Base-by-base conservation (phyloP, 768 basidiomycete species). In the Gloeostereum incarnatum region DNA sequence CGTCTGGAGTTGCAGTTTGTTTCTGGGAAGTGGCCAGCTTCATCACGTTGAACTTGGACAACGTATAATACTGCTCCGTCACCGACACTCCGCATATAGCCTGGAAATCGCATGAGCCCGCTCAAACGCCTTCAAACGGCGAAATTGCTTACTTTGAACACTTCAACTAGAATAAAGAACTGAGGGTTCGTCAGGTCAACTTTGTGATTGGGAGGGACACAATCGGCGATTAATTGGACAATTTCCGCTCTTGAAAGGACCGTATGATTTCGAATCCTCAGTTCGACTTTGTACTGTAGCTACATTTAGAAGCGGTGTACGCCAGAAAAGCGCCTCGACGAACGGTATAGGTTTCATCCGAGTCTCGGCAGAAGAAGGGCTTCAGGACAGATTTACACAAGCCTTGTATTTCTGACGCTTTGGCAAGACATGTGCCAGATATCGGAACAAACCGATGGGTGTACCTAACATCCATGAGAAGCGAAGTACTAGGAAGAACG, bases 41-140 rank as follows among this genome's bases (percentile, higher is more conserved):
- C 66, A 78, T 73, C 3, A 85, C 77, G 46, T 90, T 90, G 65
- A 83, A 90, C 49, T 83, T 89, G 39, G 77, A 73, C 22, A 76
- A 60, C 20, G 60, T 60, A 47, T 87, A 80, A 50, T 88, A 89
- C 43, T 82, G 73, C 47, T 71, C 66, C 3, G 88, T 77, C 18
- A 90, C 59, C 39, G 84, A 77, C 19, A 90, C 63, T 2, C 88
- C 83, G 46, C 84, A 88, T 0, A 83, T 63, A 45, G 75, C 78
- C 86, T 89, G 49, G n/a, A 40, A 11, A 13, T 19, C 39, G 33
- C 45, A 40, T 36, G 24, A 32, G 30, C 20, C 19, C 11, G 19
- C 17, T 26, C 4, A 23, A 19, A 39, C 35, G 31, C 13, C 25
- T 23, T 30, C 31, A 27, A 35, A 37, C 17, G 35, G 11, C n/a